Conservation (phyloP, 768 basidiomycete genomes). For the Mycena belliarum region DNA sequence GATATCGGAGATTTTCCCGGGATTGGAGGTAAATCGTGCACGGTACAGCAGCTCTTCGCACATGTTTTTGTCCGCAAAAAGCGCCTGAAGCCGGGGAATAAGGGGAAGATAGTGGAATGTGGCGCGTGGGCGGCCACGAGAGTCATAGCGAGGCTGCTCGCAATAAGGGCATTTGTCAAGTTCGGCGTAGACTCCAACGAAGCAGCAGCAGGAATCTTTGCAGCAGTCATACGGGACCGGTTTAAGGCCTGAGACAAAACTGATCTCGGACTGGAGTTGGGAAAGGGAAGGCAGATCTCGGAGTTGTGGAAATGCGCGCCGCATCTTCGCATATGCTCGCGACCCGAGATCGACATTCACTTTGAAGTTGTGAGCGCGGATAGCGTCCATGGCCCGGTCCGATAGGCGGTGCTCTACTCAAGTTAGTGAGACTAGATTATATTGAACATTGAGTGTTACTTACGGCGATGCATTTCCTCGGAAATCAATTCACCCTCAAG, state of each 20-base stretch:
- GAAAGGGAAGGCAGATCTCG: background rate
- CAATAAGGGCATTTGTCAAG: background rate
- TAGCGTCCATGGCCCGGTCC: too few species aligned
- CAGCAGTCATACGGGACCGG: background rate
- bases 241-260: background rate
- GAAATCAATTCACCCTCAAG: too few species aligned
- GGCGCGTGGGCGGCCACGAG: background rate
- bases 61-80: constrained; percentile 22
- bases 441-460: too few species aligned
- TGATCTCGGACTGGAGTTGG: background rate
- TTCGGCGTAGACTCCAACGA: background rate
- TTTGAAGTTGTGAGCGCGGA: constrained; percentile 5
- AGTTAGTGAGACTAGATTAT: too few species aligned
- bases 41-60: constrained; percentile 33
- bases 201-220: constrained; percentile 3
- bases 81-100: constrained; percentile 35
- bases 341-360: background rate
- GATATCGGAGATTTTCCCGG: constrained; percentile 29
- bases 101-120: constrained; percentile 18
- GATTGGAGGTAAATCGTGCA: background rate
- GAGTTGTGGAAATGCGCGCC: background rate
- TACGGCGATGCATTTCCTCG: too few species aligned
- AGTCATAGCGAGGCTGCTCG: background rate
- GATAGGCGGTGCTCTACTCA: too few species aligned
- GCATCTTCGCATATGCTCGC: background rate